phyloP scores from a whole-genome alignment of 2,329 filamentous ascomycete genomes.

The Sclerotinia minor region DNA sequence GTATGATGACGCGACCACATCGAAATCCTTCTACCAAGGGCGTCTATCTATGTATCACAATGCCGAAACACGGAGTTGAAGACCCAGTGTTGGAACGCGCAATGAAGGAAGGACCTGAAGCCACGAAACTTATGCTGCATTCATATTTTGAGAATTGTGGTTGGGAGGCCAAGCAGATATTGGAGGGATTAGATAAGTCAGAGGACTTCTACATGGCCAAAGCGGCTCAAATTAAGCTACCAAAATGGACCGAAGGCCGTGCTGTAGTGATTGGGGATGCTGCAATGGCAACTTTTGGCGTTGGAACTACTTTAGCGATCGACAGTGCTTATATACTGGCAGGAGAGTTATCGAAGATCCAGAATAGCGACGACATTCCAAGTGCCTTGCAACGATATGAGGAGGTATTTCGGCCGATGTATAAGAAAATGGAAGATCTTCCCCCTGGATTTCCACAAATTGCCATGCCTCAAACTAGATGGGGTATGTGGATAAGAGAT shows the following conservation, averaged over 20 bases:
- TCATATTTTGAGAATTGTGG: slow-evolving; percentile 44
- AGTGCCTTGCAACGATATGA: slow-evolving; percentile 44
- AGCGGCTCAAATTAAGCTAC: slow-evolving; percentile 45
- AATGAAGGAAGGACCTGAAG: slow-evolving; percentile 41
- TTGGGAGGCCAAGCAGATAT: slow-evolving; percentile 46
- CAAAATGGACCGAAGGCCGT: slow-evolving; percentile 45
- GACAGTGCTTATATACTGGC: slow-evolving; percentile 50
- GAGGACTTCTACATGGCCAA: slow-evolving; percentile 46
- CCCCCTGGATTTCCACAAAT: slow-evolving; percentile 42
- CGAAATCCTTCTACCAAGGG: slow-evolving; percentile 41
- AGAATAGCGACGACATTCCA: slow-evolving; percentile 36
- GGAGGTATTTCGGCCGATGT: slow-evolving; percentile 41
- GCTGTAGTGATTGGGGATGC: slow-evolving; percentile 56
- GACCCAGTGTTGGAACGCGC: slow-evolving; percentile 46
- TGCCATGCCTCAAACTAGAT: slow-evolving; percentile 48
- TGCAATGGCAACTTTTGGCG: slow-evolving; percentile 47
- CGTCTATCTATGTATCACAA: slow-evolving; percentile 43
- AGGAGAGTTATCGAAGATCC: slow-evolving; percentile 44
- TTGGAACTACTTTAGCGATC: slow-evolving; percentile 46
- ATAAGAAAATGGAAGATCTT: slow-evolving; percentile 36
- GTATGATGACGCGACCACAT: slow-evolving; percentile 43
- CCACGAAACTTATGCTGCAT: slow-evolving; percentile 37
- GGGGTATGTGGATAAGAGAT: slow-evolving; percentile 50
- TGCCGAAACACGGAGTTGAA: slow-evolving; percentile 37
- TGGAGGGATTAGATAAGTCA: slow-evolving; percentile 43